Evolutionary conservation across 345 rosid genomes (phyloP).

Genomic region (Mallotus nudiflorus): DNA sequence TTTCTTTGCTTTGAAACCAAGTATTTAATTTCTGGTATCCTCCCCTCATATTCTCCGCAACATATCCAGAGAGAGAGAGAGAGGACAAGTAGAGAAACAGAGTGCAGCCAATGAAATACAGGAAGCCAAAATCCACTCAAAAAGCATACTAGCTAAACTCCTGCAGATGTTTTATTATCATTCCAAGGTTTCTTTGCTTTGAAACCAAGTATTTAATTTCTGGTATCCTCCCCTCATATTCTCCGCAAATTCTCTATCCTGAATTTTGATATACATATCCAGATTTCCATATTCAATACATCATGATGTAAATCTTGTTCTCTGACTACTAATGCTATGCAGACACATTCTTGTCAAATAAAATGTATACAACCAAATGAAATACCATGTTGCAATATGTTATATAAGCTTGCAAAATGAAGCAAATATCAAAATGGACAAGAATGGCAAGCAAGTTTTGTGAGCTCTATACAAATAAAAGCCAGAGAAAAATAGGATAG

Average conservation of each 20-base stretch:
- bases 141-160: neutral
- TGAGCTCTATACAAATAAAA: too few species aligned
- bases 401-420: too few species aligned
- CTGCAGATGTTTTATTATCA: neutral
- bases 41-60: neutral
- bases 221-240: neutral
- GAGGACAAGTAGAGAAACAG: neutral
- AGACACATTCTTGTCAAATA: neutral
- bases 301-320: neutral
- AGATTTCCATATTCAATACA: neutral
- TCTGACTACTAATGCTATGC: neutral
- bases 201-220: neutral
- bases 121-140: neutral
- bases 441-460: too few species aligned
- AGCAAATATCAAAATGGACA: too few species aligned
- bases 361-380: neutral
- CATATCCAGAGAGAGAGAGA: neutral
- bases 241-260: neutral
- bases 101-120: neutral
- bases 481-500: too few species aligned
- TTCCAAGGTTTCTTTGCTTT: too few species aligned
- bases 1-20: neutral
- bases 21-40: neutral
- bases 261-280: neutral
- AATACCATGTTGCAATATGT: neutral